These are phyloP conservation scores for Saturnispora serradocipensis DNA, from an alignment of 805 yeast species.

Conservation along the genomic window DNA sequence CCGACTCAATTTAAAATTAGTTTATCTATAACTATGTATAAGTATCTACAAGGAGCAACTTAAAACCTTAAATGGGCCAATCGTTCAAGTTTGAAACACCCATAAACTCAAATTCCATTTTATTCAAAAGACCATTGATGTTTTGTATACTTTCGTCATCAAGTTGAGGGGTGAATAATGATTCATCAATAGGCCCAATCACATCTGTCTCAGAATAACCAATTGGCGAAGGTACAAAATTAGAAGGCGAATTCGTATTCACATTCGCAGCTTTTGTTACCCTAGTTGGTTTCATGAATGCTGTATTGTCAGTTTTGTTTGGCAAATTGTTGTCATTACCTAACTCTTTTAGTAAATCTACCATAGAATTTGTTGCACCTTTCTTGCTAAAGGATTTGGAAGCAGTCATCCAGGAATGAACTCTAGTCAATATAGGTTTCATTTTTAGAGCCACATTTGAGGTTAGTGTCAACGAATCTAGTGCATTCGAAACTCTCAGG, in stretches of 20 bases:
- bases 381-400: conserved; percentile 31
- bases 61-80: conserved; percentile 11
- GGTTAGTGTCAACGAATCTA: conserved; percentile 18
- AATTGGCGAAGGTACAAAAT: conserved; percentile 26
- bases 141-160: conserved; percentile 5
- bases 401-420: conserved; percentile 33
- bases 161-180: background rate
- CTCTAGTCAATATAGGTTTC: conserved; percentile 27
- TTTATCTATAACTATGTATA: too few species aligned
- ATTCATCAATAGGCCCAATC: conserved; percentile 3
- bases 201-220: conserved; percentile 18
- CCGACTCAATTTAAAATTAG: background rate
- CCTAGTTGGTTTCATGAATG: conserved; percentile 7
- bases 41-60: background rate
- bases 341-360: conserved; percentile 43
- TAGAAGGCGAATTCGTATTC: background rate
- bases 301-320: conserved; percentile 19
- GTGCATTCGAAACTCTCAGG: conserved; percentile 20
- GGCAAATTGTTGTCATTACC: conserved; percentile 33
- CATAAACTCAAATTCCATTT: conserved; percentile 5
- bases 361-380: conserved; percentile 50
- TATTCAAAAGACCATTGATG: conserved; percentile 7
- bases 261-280: background rate
- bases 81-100: conserved; percentile 17
- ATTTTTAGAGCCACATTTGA: conserved; percentile 27